A percentile compares a stretch with the other conserved stretches of the same genome.
phyloP scores from a whole-genome alignment of 805 yeast species.

The Ogataea paradorogensis region DNA sequence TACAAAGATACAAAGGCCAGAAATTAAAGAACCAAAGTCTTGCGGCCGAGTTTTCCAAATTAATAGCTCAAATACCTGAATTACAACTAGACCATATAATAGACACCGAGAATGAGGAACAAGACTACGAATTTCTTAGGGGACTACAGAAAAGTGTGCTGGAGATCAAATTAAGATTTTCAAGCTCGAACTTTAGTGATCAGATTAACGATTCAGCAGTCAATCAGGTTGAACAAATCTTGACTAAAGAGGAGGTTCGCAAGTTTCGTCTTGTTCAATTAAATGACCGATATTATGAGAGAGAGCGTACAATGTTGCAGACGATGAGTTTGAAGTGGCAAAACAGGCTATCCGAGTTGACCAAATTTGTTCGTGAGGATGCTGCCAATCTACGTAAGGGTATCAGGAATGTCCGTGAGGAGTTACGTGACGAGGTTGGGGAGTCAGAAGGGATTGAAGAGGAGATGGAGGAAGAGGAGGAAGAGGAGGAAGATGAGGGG shows the following conservation, averaged over 20 bases:
- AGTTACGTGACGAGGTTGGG: slow-evolving; percentile 18
- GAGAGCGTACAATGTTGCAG: slow-evolving; percentile 21
- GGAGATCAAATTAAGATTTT: slow-evolving; percentile 13
- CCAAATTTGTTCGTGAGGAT: slow-evolving; percentile 25
- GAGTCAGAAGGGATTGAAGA: slow-evolving; percentile 10
- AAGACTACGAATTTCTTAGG: slow-evolving; percentile 12
- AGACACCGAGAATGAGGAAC: slow-evolving; percentile 7
- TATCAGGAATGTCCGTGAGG: slow-evolving; percentile 10
- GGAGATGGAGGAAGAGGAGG: slow-evolving; percentile 15
- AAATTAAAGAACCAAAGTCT: slow-evolving; percentile 17
- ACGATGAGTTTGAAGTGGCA: slow-evolving; percentile 30
- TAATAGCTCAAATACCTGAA: slow-evolving; percentile 23
- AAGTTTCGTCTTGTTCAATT: slow-evolving; percentile 30
- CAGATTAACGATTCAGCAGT: slow-evolving; percentile 20
- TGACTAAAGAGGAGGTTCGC: slow-evolving; percentile 23
- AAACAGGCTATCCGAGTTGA: slow-evolving; percentile 22
- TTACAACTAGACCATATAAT: slow-evolving; percentile 15
- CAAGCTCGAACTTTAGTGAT: slow-evolving; percentile 13
- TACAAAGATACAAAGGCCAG: slow-evolving; percentile 20
- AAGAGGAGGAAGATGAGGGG: slow-evolving; percentile 11
- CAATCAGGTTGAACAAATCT: slow-evolving; percentile 16
- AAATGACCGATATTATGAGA: slow-evolving; percentile 26
- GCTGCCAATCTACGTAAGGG: slow-evolving; percentile 13
- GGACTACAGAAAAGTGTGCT: slow-evolving; percentile 12
- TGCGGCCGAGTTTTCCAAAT: slow-evolving; percentile 15